phyloP scores from a whole-genome alignment of 805 yeast species.

The Citeromyces matritensis region DNA sequence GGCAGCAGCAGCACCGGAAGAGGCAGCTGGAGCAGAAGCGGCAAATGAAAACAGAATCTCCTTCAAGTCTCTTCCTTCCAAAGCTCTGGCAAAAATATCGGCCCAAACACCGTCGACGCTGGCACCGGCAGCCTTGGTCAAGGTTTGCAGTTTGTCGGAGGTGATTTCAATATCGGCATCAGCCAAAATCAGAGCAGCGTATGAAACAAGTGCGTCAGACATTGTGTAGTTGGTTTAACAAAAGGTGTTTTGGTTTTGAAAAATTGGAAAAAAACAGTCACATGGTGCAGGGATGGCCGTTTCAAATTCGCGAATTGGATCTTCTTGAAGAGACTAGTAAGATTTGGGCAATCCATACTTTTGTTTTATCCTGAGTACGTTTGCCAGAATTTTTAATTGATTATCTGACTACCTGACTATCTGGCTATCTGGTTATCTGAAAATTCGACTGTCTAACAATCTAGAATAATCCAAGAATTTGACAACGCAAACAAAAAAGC shows the following conservation, averaged over 20 bases:
- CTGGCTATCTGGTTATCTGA: too few relatives aligned
- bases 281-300: too few relatives aligned
- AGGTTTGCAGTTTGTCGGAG: constrained; percentile 65
- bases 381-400: too few relatives aligned
- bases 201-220: constrained; percentile 92
- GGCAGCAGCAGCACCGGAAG: constrained; percentile 50
- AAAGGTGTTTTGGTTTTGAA: background rate
- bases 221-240: constrained; percentile 20
- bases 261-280: too few relatives aligned
- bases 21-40: constrained; percentile 66
- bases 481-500: too few relatives aligned
- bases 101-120: constrained; percentile 76
- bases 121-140: constrained; percentile 75
- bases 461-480: too few relatives aligned
- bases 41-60: constrained; percentile 45
- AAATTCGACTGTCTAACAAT: too few relatives aligned
- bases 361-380: too few relatives aligned
- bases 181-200: constrained; percentile 97
- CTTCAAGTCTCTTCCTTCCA: constrained; percentile 72
- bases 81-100: constrained; percentile 78
- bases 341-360: too few relatives aligned
- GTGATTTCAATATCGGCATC: constrained; percentile 89
- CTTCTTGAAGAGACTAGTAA: too few relatives aligned
- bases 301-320: too few relatives aligned
- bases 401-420: too few relatives aligned